Base-by-base conservation (phyloP, 225 moss, liverwort and hornwort species). In the Lunularia cruciata region DNA sequence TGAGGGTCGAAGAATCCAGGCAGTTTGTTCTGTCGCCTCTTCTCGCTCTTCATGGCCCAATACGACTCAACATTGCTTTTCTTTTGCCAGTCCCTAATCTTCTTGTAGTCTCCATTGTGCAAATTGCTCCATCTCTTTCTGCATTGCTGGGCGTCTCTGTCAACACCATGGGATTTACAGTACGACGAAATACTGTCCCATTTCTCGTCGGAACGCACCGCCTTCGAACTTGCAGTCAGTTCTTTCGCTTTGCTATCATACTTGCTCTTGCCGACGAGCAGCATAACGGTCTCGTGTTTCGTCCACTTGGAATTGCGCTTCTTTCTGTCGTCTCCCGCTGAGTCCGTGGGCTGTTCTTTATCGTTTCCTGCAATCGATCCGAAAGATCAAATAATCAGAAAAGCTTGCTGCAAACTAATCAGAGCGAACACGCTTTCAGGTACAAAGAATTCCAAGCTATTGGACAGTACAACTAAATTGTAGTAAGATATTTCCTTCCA, bases 21-120 rank as follows among this genome's bases (percentile, higher is more conserved):
- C 42, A 90, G 77, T 75, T 85, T 90, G 72, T 84, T 77, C 56
- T 81, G 83, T 76, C 85, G 83, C 60, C 89, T 77, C 49, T 84
- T 81, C 70, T 82, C 87, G 60, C 83, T 87, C 68, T 90, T 90
- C 89, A 90, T 90, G 56, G 76, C 77, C 89, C 87, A 87, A 42
- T 90, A 90, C 0, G 87, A 87, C 64, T 87, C 87, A 31, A 74
- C 76, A 55, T 82, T 76, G 75, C 43, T 77, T 69, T 79, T 81
- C 66, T 79, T 87, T 73, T 87, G 78, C 87, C 89, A 90, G 53
- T 90, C 89, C 72, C 83, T 79, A 28, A 90, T 83, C 64, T 85
- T 86, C 58, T 83, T 79, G 57, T 87, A 90, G 65, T 90, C 89
- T 5, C 81, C 81, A 54, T 79, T 81, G 56, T 87, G 83, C 20